Conservation (phyloP, 2,329 filamentous ascomycete genomes). For the Colletotrichum viniferum region DNA sequence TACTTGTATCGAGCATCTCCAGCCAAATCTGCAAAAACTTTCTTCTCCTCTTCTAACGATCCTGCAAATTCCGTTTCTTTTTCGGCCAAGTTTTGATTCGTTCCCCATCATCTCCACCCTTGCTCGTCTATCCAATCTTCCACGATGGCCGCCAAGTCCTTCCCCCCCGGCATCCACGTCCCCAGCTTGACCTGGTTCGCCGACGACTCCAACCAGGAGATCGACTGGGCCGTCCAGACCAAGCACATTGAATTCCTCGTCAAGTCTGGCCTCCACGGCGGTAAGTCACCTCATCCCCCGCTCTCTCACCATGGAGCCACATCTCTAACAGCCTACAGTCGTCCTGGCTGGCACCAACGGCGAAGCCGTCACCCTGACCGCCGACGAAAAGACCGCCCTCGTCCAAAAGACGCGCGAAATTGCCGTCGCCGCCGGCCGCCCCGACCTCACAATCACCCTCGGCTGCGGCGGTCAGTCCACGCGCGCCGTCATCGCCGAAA, state of each 20-base stretch:
- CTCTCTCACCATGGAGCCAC: neutral
- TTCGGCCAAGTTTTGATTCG: neutral
- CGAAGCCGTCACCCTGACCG: conserved; percentile 72
- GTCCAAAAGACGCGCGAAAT: conserved; percentile 65
- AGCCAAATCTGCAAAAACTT: neutral
- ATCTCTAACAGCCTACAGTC: conserved; percentile 35
- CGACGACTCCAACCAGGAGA: conserved; percentile 50
- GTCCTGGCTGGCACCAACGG: conserved; percentile 77
- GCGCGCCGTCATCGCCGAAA: conserved; percentile 68
- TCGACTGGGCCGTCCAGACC: conserved; percentile 60
- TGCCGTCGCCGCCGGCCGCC: conserved; percentile 59
- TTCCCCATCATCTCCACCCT: neutral
- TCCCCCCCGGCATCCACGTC: conserved; percentile 59
- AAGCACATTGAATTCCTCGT: conserved; percentile 60
- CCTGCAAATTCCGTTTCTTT: neutral
- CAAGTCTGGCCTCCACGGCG: conserved; percentile 55
- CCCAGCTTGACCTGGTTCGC: conserved; percentile 61
- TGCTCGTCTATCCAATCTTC: neutral
- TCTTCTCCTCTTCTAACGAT: neutral
- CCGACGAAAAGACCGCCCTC: conserved; percentile 66
- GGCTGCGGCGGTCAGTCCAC: conserved; percentile 71
- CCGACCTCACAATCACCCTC: conserved; percentile 66
- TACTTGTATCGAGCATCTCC: neutral
- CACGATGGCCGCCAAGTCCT: conserved; percentile 35
- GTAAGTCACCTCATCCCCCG: conserved; percentile 26